Base-by-base conservation (phyloP, 257 asterid species). In the Nicotiana knightiana region DNA sequence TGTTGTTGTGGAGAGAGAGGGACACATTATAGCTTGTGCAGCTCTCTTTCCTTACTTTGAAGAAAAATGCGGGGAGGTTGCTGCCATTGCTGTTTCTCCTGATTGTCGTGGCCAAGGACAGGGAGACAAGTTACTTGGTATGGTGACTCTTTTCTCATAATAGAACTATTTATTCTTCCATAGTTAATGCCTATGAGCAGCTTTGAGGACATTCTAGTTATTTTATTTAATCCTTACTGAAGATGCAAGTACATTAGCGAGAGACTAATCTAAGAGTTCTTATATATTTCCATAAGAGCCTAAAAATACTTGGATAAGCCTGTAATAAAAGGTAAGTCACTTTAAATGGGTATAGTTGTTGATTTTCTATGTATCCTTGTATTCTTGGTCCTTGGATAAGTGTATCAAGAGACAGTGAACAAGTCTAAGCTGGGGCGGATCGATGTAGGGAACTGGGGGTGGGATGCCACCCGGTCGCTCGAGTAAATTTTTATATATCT, bases 61-160 rank as follows among this genome's bases (percentile, higher is more conserved):
- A 67, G 98, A 92, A 10, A 94, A 92, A 83, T 94, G 99, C 67
- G 98, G 97, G 73, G 99, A 96, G 90, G 93, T 96, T 79, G 98
- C 99, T 86, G 97, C 98, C 73, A 92, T 94, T 85, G 98, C 97
- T 81, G 99, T 96, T 85, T 94, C 99, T 84, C 97, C 98, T 37
- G 99, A 94, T 59, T 96, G 99, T 65, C 98, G 98, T 30, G 98
- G 98, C 57, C 95, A 94, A 86, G 99, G 99, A 77, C 99, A 91
- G 73, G 99, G 99, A 83, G 98, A 94, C 89, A 96, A 92, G 86
- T 89, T 96, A 84, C 99, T 96, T 11, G 99, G 99, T 96, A 93
- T 80, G 88, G 80, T 55, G 80, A 65, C 32, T 24, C 30, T 6
- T 77, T 33, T 64, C 64, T 77, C 57, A 37, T 21, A 43, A 3